Base-by-base conservation (phyloP, 1,284 basidiomycete genomes). In the Phellinidium pouzarii region DNA sequence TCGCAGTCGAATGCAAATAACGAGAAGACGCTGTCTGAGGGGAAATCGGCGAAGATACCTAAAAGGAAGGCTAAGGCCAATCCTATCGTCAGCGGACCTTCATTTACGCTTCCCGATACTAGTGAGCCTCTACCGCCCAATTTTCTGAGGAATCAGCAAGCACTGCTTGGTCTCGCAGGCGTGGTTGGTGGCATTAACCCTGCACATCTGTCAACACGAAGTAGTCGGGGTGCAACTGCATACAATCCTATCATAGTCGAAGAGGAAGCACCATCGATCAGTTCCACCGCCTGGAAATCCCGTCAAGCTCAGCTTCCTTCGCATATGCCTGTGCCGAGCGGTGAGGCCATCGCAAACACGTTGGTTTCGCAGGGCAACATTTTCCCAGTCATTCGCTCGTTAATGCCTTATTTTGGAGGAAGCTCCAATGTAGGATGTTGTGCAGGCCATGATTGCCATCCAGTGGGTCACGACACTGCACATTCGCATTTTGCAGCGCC, bases 161-260 rank as follows among this genome's bases (percentile, higher is more conserved):
- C 80, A 0, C 68, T 89, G 4, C 72, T 88, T 4, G 86, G 85
- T 8, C 73, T 76, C 20, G 86, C 86, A 6, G 86, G 86, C 41
- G 66, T 84, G 43, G 77, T 88, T 11, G 79, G 76, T 29, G 77
- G 77, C 5, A 68, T 89, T 22, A 80, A 79, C 49, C 80, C 84
- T 26, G 71, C 79, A 2, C 71, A 72, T 19, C 65, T 85, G 3
- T 65, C 67, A 17, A 61, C 60, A 34, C 68, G 66, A 8, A 66
- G 68, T 58, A 66, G 65, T 25, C 74, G 72, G 26, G 86, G 85
- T 4, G 66, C 73, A 0, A 77, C 76, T 0, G 64, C 79, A 7
- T 62, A 72, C 7, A 79, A 87, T 64, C 85, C 86, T 0, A 88
- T 88, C 43, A 71, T 87, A 3, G 67, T 88, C 23, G 81, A 86